phyloP scores from a whole-genome alignment of 2,329 filamentous ascomycete genomes.

The Apiospora kogelbergensis region DNA sequence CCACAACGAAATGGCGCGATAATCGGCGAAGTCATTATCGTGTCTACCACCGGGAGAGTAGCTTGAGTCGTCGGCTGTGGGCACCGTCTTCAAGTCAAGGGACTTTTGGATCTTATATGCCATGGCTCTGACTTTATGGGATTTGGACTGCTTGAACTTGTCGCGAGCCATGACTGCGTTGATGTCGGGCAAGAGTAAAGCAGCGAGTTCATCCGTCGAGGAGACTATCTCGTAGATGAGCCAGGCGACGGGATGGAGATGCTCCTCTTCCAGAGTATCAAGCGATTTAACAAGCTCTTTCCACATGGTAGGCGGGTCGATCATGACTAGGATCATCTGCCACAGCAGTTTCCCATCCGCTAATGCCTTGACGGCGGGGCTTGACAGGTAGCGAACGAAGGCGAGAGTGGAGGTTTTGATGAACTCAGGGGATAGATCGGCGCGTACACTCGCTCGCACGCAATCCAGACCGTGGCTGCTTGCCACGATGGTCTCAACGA shows the following conservation, averaged over 20 bases:
- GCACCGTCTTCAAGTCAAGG: slow-evolving; percentile 30
- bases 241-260: slow-evolving; percentile 45
- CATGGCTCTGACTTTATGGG: slow-evolving; percentile 24
- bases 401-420: slow-evolving; percentile 30
- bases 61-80: background rate
- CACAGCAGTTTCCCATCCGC: slow-evolving; percentile 50
- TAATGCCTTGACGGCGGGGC: slow-evolving; percentile 46
- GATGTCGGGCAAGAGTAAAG: slow-evolving; percentile 24
- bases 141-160: slow-evolving; percentile 21
- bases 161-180: slow-evolving; percentile 20
- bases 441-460: slow-evolving; percentile 23
- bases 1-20: slow-evolving; percentile 59
- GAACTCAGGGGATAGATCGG: slow-evolving; percentile 29
- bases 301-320: slow-evolving; percentile 57
- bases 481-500: slow-evolving; percentile 29
- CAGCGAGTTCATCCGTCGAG: background rate
- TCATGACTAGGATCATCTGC: slow-evolving; percentile 44
- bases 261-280: slow-evolving; percentile 31
- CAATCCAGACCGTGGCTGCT: slow-evolving; percentile 25
- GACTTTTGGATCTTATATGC: slow-evolving; percentile 40
- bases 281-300: slow-evolving; percentile 33
- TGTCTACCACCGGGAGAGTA: slow-evolving; percentile 63
- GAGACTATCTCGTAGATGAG: slow-evolving; percentile 48
- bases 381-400: slow-evolving; percentile 39
- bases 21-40: slow-evolving; percentile 68